phyloP scores from a whole-genome alignment of 2,329 filamentous ascomycete genomes.

The Claviceps maximensis region DNA sequence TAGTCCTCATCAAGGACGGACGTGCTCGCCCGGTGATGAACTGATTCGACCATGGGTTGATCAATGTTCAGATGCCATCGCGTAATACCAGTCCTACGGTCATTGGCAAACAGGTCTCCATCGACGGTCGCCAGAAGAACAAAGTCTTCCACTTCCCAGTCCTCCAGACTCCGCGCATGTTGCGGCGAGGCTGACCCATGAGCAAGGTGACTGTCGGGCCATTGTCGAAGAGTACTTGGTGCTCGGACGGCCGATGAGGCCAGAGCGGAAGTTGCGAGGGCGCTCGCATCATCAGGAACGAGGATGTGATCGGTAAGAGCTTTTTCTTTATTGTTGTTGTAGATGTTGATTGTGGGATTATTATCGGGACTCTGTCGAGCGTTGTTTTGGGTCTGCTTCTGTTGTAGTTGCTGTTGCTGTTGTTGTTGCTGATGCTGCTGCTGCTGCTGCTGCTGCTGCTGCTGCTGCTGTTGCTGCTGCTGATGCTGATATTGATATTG shows the following conservation, averaged over 20 bases:
- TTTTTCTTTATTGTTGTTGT: slow-evolving; percentile 16
- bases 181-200: slow-evolving; percentile 69
- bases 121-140: slow-evolving; percentile 99
- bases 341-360: slow-evolving; percentile 2
- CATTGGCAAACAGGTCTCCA: slow-evolving; percentile 84
- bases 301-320: slow-evolving; percentile 8
- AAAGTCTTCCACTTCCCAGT: slow-evolving; percentile 99
- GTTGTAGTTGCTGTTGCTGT: slow-evolving; percentile 7
- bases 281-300: slow-evolving; percentile 65
- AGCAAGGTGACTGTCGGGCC: slow-evolving; percentile 42
- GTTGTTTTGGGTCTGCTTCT: slow-evolving; percentile 12
- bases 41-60: slow-evolving; percentile 81
- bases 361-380: slow-evolving; percentile 4
- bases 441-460: slow-evolving; percentile 9
- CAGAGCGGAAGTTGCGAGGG: slow-evolving; percentile 96
- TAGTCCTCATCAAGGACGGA: slow-evolving; percentile 47
- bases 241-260: slow-evolving; percentile 78
- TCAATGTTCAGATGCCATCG: slow-evolving; percentile 79
- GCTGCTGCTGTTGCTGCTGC: slow-evolving; percentile 2
- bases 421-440: slow-evolving; percentile 5
- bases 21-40: slow-evolving; percentile 60
- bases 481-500: slow-evolving; percentile 7
- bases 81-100: slow-evolving; percentile 71
- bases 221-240: slow-evolving; percentile 58
- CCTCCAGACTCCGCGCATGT: slow-evolving; percentile 91